A percentile compares a stretch with the other conserved stretches of the same genome.
These are phyloP conservation scores for Alloascoidea africana DNA, from an alignment of 805 yeast species.

Conservation along the genomic window DNA sequence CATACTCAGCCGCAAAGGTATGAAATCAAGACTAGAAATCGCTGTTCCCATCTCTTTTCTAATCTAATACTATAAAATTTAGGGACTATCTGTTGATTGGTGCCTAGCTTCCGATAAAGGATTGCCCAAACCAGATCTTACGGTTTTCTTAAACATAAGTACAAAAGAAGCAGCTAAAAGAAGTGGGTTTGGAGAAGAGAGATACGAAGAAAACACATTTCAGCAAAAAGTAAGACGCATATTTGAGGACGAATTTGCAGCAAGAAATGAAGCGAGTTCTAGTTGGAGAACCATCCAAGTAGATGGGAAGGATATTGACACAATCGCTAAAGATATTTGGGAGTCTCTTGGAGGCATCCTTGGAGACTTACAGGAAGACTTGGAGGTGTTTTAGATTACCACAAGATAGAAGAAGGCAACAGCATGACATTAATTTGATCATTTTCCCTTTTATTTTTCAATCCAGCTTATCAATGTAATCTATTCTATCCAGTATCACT, in stretches of 20 bases:
- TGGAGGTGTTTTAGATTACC: not conserved
- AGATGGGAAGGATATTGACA: slow-evolving; percentile 36
- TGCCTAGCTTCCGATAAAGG: slow-evolving; percentile 72
- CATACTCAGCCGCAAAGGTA: slow-evolving; percentile 73
- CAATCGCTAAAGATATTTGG: slow-evolving; percentile 38
- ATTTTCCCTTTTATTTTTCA: slow-evolving; percentile 12
- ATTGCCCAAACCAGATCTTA: slow-evolving; percentile 73
- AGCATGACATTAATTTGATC: not conserved
- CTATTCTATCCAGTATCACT: slow-evolving; percentile 47
- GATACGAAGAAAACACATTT: slow-evolving; percentile 66
- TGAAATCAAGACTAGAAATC: too few relatives aligned
- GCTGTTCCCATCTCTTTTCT: not conserved
- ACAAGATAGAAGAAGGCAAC: not conserved
- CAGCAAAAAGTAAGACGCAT: slow-evolving; percentile 55
- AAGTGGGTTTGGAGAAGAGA: slow-evolving; percentile 85
- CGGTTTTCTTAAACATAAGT: slow-evolving; percentile 56
- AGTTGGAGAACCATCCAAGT: slow-evolving; percentile 41
- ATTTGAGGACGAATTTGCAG: slow-evolving; percentile 29
- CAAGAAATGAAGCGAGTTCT: slow-evolving; percentile 7
- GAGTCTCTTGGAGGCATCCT: slow-evolving; percentile 1
- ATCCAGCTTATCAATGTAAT: slow-evolving; percentile 47
- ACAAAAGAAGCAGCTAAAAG: slow-evolving; percentile 31
- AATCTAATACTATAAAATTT: slow-evolving; percentile 4
- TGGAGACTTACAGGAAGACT: not conserved
- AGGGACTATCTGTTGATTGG: slow-evolving; percentile 56